Evolutionary conservation across 371 early-diverging fungal genomes (phyloP), one percentile per base, ranked within the genome.

Genomic region (Rhizopus sp.): DNA sequence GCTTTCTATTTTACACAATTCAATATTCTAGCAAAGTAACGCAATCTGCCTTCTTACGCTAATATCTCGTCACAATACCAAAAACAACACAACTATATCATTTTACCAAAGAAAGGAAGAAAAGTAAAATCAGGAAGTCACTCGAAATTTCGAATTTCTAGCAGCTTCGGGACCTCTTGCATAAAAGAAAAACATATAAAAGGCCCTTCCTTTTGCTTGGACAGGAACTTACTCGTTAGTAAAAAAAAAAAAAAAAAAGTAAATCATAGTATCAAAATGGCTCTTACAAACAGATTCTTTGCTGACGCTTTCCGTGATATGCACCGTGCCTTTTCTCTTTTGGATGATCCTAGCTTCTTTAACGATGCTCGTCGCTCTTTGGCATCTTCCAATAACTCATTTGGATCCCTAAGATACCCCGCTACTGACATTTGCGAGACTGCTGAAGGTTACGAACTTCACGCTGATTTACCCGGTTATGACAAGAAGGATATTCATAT

Each of bases 241-340:
- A 53, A 16, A 54, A 60, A 68, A 66, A 42, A 23, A 2, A 1
- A 53, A 16, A 54, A 60, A 68, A 66, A 42, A 60, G 62, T 48
- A 66, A 47, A 42, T 50, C 23, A 47, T 34, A 47, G 33, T 47
- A 51, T 34, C n/a, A 15, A 7, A 16, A 72, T 68, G 68, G 53
- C 72, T 44, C 63, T 72, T 31, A 46, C 60, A 37, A 57, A 64
- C 31, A 69, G 69, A 41, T 32, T 77, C 32, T 62, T 75, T 31
- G 62, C 67, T 42, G 63, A 64, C 35, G 53, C 70, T 45, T 59
- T 70, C 30, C 69, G 70, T 32, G 78, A 77, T 41, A 57, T 72
- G 53, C 53, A 57, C 49, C 69, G 73, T 29, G 73, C 75, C 4
- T 62, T 77, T 37, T 33, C 68, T 13, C 23, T 69, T 23, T 50